A percentile compares a stretch with the other conserved stretches of the same genome.
Conservation (phyloP, 2,329 filamentous ascomycete genomes). For the Escovopsis sp. region DNA sequence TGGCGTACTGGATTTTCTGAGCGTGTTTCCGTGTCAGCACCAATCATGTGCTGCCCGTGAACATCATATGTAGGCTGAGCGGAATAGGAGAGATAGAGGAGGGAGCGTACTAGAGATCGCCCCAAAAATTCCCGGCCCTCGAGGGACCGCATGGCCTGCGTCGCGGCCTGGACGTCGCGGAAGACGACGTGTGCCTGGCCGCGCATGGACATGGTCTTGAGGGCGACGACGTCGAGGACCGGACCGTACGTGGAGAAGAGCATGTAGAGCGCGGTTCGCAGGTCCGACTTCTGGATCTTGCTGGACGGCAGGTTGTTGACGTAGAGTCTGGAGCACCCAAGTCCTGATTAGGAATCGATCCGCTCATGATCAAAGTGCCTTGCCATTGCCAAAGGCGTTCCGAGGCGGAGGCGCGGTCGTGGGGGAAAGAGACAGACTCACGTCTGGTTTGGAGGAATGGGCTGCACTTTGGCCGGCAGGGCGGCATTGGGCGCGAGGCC, state of each 20-base stretch:
- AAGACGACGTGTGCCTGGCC: conserved; percentile 92
- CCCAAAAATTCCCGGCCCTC: conserved; percentile 80
- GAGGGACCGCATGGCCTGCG: conserved; percentile 79
- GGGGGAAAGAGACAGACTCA: conserved; percentile 26
- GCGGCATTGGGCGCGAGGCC: conserved; percentile 25
- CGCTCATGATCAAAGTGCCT: too few species aligned
- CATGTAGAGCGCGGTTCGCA: conserved; percentile 78
- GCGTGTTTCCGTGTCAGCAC: background rate
- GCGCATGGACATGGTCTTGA: conserved; percentile 85
- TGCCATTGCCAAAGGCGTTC: too few species aligned
- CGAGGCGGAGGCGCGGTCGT: too few species aligned
- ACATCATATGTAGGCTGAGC: too few species aligned
- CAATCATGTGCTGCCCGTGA: too few species aligned
- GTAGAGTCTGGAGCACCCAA: conserved; percentile 49
- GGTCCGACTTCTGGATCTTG: conserved; percentile 78
- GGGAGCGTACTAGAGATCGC: conserved; percentile 55
- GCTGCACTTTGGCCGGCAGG: conserved; percentile 34
- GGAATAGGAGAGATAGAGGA: conserved; percentile 10
- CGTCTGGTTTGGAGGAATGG: conserved; percentile 60
- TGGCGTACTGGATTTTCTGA: conserved; percentile 83
- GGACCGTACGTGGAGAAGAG: conserved; percentile 89
- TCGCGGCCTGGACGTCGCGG: conserved; percentile 77
- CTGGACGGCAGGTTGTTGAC: conserved; percentile 71
- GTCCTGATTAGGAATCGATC: background rate
- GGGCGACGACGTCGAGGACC: conserved; percentile 77